Evolutionary conservation across 805 yeast genomes (phyloP).

Genomic region (Yarrowia sp.): DNA sequence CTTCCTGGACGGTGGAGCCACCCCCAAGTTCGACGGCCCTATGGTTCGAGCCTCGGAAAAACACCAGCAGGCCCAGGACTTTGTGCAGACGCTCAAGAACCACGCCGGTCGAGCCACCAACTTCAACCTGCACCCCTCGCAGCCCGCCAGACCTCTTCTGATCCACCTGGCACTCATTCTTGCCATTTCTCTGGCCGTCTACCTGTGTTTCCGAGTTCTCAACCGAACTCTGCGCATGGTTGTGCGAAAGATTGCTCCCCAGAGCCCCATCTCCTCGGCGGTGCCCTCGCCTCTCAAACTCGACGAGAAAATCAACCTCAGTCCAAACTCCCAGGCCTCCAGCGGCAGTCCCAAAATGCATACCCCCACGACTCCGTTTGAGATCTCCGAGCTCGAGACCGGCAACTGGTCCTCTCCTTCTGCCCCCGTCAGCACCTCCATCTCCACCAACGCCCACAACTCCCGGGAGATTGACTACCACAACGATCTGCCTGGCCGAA

Average conservation of each 20-base stretch:
- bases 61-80: conserved; percentile 29
- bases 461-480: conserved; percentile 30
- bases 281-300: conserved; percentile 29
- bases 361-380: conserved; percentile 31
- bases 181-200: conserved; percentile 36
- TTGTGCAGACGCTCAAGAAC: conserved; percentile 20
- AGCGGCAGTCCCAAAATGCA: conserved; percentile 23
- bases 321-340: conserved; percentile 20
- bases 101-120: conserved; percentile 36
- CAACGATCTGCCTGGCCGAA: conserved; percentile 21
- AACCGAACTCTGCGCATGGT: conserved; percentile 11
- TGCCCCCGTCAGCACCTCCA: conserved; percentile 30
- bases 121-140: conserved; percentile 37
- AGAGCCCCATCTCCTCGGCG: conserved; percentile 20
- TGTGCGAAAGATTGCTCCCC: conserved; percentile 27
- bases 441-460: conserved; percentile 34
- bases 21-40: conserved; percentile 32
- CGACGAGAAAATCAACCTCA: conserved; percentile 32
- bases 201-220: conserved; percentile 20
- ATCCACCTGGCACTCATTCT: conserved; percentile 26
- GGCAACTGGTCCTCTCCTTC: conserved; percentile 35
- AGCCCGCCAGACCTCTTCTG: conserved; percentile 28
- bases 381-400: conserved; percentile 33
- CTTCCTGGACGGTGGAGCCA: conserved; percentile 33
- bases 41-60: conserved; percentile 33